Evolutionary conservation across 176 grass and related monocot species (phyloP), one percentile per base, ranked within the genome.

Genomic region (Oryza glumipatula): DNA sequence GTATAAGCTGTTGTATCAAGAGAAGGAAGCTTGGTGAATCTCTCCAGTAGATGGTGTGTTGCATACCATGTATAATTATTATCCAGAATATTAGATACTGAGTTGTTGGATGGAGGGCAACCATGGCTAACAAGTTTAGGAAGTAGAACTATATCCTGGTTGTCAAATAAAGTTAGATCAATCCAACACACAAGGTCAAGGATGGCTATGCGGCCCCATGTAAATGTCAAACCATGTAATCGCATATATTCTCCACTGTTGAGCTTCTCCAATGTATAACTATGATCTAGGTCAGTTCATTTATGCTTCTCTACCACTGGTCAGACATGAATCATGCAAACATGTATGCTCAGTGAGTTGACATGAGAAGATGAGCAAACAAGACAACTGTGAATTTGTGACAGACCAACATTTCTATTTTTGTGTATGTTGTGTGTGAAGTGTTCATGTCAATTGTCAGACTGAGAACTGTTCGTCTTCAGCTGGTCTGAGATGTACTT

Each of bases 11-110:
- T 30, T 74, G 69, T 67, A 21, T 56, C 46, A 15, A 78, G 33
- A 67, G 56, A 83, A 78, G 60, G 43, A 67, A 67, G 10, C 11
- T 63, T 28, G 36, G 13, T 49, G 70, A 33, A 44, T 70, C 23
- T 63, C 10, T 28, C 24, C 22, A 45, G 67, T 65, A 77, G 73
- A 82, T 82, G 48, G 11, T 41, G 17, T 35, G 8, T 14, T 30
- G 14, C 65, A 68, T 49, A 77, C 56, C 69, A 65, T 83, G 66
- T 44, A 16, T 78, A 83, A 41, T 65, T 72, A 54, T 78, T 82
- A 15, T 44, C 33, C 67, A 13, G 36, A 30, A 83, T 54, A 73
- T 78, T 83, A 83, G 41, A 30, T 76, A 43, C 67, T 26, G 36
- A 69, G 23, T 43, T 43, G 49, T 51, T 17, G 23, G 15, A 69